Evolutionary conservation across 345 rosid species (phyloP).

Genomic region (Lagerstroemia speciosa): DNA sequence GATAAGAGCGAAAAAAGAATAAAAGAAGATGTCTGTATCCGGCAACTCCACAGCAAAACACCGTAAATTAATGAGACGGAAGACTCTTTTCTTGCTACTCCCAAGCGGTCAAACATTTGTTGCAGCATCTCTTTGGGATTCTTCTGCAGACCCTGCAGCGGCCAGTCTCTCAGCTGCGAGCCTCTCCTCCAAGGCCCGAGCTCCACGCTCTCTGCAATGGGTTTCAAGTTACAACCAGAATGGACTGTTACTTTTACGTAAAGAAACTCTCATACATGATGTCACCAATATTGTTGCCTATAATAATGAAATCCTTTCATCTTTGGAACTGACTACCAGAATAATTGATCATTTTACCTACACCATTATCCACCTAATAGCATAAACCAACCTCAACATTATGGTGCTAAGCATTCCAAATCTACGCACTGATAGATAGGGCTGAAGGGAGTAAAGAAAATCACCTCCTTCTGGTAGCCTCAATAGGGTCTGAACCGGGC

Average conservation of each 20-base stretch:
- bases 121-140: slow-evolving; percentile 36
- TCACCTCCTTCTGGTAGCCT: slow-evolving; percentile 95
- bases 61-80: slow-evolving; percentile 3
- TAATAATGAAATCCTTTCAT: too few relatives aligned
- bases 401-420: too few relatives aligned
- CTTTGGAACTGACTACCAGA: too few relatives aligned
- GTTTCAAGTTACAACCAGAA: neutral
- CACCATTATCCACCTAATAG: neutral
- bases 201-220: slow-evolving; percentile 86
- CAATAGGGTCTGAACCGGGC: slow-evolving; percentile 93
- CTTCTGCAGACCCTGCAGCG: slow-evolving; percentile 41
- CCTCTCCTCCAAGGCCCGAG: slow-evolving; percentile 95
- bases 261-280: neutral
- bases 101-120: slow-evolving; percentile 46
- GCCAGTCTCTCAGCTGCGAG: slow-evolving; percentile 73
- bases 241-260: neutral
- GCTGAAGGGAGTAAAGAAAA: neutral
- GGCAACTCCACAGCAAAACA: neutral
- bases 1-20: neutral
- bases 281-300: too few relatives aligned
- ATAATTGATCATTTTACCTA: too few relatives aligned
- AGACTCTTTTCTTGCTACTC: slow-evolving; percentile 4
- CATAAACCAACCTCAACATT: too few relatives aligned
- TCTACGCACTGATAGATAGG: neutral
- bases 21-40: slow-evolving; percentile 15